phyloP scores from a whole-genome alignment of 176 grass and related monocot species.

The Thalia dealbata region DNA sequence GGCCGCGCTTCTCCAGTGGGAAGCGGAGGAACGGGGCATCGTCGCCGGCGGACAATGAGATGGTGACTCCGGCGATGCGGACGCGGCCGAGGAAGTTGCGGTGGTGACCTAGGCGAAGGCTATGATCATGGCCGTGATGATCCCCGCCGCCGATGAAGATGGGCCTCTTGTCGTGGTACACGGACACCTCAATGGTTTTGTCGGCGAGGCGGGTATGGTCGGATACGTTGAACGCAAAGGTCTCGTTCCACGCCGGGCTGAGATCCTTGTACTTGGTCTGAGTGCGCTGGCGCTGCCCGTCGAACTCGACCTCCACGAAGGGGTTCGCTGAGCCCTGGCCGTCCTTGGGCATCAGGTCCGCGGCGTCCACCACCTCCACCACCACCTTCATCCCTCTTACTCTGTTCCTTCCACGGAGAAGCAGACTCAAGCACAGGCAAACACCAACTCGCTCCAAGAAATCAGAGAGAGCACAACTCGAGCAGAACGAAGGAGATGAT shows the following conservation, averaged over 20 bases:
- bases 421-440: not conserved
- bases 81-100: slow-evolving; percentile 12
- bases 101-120: not conserved
- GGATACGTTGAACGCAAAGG: slow-evolving; percentile 11
- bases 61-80: not conserved
- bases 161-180: slow-evolving; percentile 10
- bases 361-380: slow-evolving; percentile 21
- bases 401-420: not conserved
- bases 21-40: not conserved
- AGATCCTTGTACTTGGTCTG: slow-evolving; percentile 24
- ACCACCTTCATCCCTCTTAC: slow-evolving; percentile 2
- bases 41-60: slow-evolving; percentile 1
- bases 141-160: too few species aligned
- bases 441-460: not conserved
- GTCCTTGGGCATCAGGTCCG: slow-evolving; percentile 10
- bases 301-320: slow-evolving; percentile 26
- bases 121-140: not conserved
- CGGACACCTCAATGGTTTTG: slow-evolving; percentile 11
- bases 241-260: slow-evolving; percentile 23
- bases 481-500: not conserved
- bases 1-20: slow-evolving; percentile 8
- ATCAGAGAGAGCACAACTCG: not conserved
- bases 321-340: slow-evolving; percentile 17
- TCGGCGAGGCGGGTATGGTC: slow-evolving; percentile 3
- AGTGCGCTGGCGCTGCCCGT: slow-evolving; percentile 17